A percentile compares a stretch with the other conserved stretches of the same genome.
These are phyloP conservation scores for Diaporthe citri DNA, from an alignment of 2,329 filamentous ascomycete genomes.

Conservation along the genomic window DNA sequence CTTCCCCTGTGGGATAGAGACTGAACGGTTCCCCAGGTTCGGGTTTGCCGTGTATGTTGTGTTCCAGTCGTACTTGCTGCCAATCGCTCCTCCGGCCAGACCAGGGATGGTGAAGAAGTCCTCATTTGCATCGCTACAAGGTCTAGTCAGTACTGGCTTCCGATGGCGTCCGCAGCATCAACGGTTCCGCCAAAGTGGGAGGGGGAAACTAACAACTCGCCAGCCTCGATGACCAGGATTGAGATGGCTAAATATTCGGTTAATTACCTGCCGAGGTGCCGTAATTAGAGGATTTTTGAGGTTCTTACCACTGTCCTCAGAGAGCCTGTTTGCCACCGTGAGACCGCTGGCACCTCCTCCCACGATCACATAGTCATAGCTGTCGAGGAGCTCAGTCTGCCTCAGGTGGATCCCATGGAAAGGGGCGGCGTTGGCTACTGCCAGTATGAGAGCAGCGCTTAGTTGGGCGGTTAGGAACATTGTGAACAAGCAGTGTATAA, in stretches of 20 bases:
- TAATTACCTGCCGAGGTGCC: neutral
- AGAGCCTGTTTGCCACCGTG: slow-evolving; percentile 46
- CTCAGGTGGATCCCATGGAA: slow-evolving; percentile 28
- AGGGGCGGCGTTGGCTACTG: slow-evolving; percentile 29
- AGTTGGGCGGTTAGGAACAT: slow-evolving; percentile 24
- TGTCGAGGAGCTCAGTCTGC: slow-evolving; percentile 16
- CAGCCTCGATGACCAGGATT: slow-evolving; percentile 49
- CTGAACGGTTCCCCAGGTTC: neutral
- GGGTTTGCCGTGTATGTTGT: slow-evolving; percentile 39
- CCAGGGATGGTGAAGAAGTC: slow-evolving; percentile 46
- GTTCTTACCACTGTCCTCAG: slow-evolving; percentile 43
- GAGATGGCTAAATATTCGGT: slow-evolving; percentile 41
- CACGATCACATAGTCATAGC: slow-evolving; percentile 39
- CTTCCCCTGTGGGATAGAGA: slow-evolving; percentile 42
- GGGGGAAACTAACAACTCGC: slow-evolving; percentile 33
- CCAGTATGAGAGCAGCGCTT: slow-evolving; percentile 9
- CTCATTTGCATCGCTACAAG: slow-evolving; percentile 39
- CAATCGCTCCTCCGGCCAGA: slow-evolving; percentile 43
- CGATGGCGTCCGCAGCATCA: slow-evolving; percentile 29
- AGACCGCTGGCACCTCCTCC: slow-evolving; percentile 40
- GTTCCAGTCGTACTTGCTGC: slow-evolving; percentile 48
- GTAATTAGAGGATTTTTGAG: neutral
- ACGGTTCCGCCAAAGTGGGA: slow-evolving; percentile 3
- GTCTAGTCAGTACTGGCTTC: slow-evolving; percentile 24
- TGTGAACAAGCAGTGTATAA: slow-evolving; percentile 4